phyloP scores from a whole-genome alignment of 352 stramenopile species.

The Thalassiosira livingstoniorum region DNA sequence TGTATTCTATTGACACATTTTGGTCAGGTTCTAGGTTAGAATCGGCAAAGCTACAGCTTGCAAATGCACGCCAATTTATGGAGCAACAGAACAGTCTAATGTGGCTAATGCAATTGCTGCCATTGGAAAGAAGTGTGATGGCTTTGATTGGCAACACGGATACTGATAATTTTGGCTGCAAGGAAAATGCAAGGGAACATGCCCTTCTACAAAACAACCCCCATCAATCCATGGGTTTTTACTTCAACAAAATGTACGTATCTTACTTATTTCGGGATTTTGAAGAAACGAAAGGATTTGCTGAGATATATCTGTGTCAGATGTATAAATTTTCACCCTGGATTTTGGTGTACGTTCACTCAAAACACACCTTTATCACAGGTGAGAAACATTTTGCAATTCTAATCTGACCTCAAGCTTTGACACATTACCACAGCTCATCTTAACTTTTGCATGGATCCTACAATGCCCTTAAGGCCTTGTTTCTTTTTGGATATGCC shows the following conservation, averaged over 20 bases:
- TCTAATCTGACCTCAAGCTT: neutral
- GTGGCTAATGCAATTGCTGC: neutral
- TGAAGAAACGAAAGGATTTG: neutral
- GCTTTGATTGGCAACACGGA: too few species aligned
- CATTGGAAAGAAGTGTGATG: neutral
- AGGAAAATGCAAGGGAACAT: neutral
- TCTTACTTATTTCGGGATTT: neutral
- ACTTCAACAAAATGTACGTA: neutral
- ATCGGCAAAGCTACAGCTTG: neutral
- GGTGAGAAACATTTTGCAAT: neutral
- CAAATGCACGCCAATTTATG: neutral
- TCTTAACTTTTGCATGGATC: neutral
- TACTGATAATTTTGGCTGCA: too few species aligned
- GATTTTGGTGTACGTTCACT: neutral
- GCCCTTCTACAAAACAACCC: neutral
- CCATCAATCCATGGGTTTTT: neutral
- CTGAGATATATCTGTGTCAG: neutral
- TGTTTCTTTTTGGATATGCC: constrained; percentile 2
- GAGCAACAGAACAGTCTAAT: neutral
- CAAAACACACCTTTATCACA: neutral
- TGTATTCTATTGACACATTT: neutral
- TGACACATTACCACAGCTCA: neutral
- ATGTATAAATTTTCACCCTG: neutral
- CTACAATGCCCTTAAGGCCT: neutral
- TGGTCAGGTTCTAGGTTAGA: neutral